Conservation (phyloP, 2,329 filamentous ascomycete species). For the Dothistroma septosporum region DNA sequence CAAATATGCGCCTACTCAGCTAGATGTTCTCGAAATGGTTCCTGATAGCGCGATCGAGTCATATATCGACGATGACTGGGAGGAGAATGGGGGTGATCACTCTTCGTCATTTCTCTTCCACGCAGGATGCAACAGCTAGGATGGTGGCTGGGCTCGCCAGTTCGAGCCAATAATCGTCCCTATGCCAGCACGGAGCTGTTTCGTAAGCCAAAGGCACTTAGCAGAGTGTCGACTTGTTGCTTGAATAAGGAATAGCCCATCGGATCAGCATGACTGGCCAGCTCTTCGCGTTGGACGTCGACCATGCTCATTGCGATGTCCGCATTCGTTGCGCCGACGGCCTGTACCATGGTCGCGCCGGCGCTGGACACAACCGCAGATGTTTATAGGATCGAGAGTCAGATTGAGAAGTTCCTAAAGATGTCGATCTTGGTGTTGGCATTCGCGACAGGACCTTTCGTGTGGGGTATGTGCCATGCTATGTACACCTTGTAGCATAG, state of each 20-base stretch:
- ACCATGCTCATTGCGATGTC: constrained; percentile 39
- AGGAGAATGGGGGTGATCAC: constrained; percentile 3
- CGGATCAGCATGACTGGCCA: constrained; percentile 42
- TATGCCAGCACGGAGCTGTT: constrained; percentile 8
- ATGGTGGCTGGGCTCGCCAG: not conserved
- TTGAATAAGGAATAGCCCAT: constrained; percentile 42
- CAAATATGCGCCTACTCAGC: not conserved
- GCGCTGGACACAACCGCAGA: constrained; percentile 26
- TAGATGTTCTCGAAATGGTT: constrained; percentile 2
- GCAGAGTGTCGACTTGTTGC: constrained; percentile 32
- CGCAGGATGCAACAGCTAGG: constrained; percentile 6
- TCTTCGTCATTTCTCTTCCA: constrained; percentile 15
- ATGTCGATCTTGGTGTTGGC: constrained; percentile 34
- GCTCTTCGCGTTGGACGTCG: constrained; percentile 39
- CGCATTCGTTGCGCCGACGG: constrained; percentile 33
- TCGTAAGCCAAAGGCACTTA: constrained; percentile 11
- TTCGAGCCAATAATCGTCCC: constrained; percentile 3
- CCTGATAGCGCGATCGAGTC: constrained; percentile 15
- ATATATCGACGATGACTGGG: constrained; percentile 12
- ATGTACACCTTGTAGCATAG: not conserved
- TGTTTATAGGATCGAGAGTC: constrained; percentile 26
- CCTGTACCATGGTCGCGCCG: constrained; percentile 35
- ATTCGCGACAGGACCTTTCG: constrained; percentile 31
- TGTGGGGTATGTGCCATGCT: constrained; percentile 16
- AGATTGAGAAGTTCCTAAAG: constrained; percentile 27